Percentiles rank a stretch among this genome's conserved stretches.
Conservation (phyloP, 2,329 filamentous ascomycete genomes). For the Pyrenochaeta sp. region DNA sequence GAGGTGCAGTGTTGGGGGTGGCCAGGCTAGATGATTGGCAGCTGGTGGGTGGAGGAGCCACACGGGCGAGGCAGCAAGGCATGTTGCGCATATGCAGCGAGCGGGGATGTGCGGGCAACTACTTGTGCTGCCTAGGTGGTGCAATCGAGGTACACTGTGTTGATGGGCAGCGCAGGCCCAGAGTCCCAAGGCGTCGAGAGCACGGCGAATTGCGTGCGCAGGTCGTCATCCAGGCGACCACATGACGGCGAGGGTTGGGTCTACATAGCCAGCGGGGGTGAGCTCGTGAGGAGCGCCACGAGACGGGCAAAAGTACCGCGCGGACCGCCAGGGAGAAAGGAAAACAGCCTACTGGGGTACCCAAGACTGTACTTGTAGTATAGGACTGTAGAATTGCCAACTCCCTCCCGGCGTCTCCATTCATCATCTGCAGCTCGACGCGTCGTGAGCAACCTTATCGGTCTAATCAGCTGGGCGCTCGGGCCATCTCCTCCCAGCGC, state of each 20-base stretch:
- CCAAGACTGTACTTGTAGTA: too few species aligned
- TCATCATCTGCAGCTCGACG: neutral
- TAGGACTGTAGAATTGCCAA: too few species aligned
- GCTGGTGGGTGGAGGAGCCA: neutral
- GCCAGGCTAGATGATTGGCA: conserved; percentile 15
- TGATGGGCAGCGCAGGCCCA: too few species aligned
- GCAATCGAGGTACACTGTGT: neutral
- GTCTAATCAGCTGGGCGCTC: neutral
- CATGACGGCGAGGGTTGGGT: conserved; percentile 21
- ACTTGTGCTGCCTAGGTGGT: too few species aligned
- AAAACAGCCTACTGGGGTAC: too few species aligned
- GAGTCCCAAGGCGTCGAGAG: conserved; percentile 25
- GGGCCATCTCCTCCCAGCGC: conserved; percentile 1
- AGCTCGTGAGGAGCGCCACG: conserved; percentile 19
- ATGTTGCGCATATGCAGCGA: conserved; percentile 5
- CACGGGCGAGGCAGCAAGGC: neutral
- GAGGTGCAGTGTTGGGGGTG: conserved; percentile 5
- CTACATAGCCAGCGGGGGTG: conserved; percentile 2
- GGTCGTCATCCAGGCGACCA: conserved; percentile 31
- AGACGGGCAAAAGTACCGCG: conserved; percentile 10
- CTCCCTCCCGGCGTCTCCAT: neutral
- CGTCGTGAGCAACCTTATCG: neutral
- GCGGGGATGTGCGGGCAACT: too few species aligned
- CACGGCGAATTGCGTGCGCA: conserved; percentile 37
- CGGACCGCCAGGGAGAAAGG: conserved; percentile 5